phyloP scores from a whole-genome alignment of 495 filamentous ascomycete species.

The Aspergillus panamensis region DNA sequence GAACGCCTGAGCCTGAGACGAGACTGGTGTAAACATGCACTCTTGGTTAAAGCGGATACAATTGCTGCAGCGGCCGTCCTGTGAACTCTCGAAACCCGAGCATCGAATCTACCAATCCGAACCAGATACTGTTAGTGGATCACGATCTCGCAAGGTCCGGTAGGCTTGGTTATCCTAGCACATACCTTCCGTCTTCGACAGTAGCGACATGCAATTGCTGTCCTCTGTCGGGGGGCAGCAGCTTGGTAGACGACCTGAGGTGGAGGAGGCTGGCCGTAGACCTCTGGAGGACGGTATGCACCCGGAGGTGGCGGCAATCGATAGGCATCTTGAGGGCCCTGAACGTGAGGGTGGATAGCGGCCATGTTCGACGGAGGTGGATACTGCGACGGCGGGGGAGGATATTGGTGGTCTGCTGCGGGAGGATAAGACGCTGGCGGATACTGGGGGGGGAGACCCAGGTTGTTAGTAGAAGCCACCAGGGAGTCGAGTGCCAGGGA shows the following conservation, averaged over 20 bases:
- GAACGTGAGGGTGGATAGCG: slow-evolving; percentile 36
- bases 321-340: slow-evolving; percentile 38
- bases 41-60: slow-evolving; percentile 79
- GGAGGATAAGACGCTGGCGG: slow-evolving; percentile 41
- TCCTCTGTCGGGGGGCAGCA: slow-evolving; percentile 73
- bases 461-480: not conserved
- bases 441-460: slow-evolving; percentile 24
- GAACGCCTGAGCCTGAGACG: slow-evolving; percentile 78
- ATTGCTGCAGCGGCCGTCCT: slow-evolving; percentile 76
- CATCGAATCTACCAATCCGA: slow-evolving; percentile 64
- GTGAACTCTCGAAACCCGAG: slow-evolving; percentile 74
- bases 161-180: not conserved
- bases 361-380: slow-evolving; percentile 42
- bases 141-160: not conserved
- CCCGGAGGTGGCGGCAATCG: slow-evolving; percentile 41
- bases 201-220: slow-evolving; percentile 82
- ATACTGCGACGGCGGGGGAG: slow-evolving; percentile 32
- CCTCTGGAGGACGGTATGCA: slow-evolving; percentile 41
- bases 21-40: slow-evolving; percentile 83
- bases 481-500: slow-evolving; percentile 11
- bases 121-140: slow-evolving; percentile 13
- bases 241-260: slow-evolving; percentile 56
- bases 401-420: slow-evolving; percentile 37
- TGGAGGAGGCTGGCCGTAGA: slow-evolving; percentile 44
- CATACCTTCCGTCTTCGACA: slow-evolving; percentile 78